Base-by-base conservation (phyloP, 192 early-diverging fungal genomes). In the Gamsiella multidivaricata region DNA sequence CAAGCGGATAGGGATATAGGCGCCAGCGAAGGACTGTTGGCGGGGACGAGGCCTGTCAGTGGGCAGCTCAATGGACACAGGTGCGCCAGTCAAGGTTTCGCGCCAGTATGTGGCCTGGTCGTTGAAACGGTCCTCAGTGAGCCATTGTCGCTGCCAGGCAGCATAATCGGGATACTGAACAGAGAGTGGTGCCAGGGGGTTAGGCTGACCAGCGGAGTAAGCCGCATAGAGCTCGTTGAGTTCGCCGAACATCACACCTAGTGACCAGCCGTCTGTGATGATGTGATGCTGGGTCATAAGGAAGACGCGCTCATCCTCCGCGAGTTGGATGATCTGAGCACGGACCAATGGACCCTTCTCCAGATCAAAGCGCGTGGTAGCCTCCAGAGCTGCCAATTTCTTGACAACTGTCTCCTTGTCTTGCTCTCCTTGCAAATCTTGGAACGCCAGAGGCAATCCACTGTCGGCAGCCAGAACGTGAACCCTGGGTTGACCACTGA, bases 161-260 rank as follows among this genome's bases (percentile, higher is more conserved):
- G 54, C 54, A 36, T 55, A 55, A 36, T 55, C 54, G 3, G 54
- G 54, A 36, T 55, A 55, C 54, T 55, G 54, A 32, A 55, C 36
- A 4, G 10, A 14, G 15, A 55, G 22, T 25, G 54, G 54, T n/a
- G 29, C 2, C 17, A 55, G 17, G 14, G 54, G 54, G 32, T 36
- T 34, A 5, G 54, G 22, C 17, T 36, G 8, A 2, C 54, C 54
- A 36, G 3, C 3, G 32, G 17, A 55, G 33, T 36, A 55, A n/a
- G 54, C 54, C 2, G 54, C 36, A 18, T 55, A 55, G 54, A 55
- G 54, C 31, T 36, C 18, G 32, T 17, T 36, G 31, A 55, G 32
- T 17, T 55, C 54, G 3, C 33, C 10, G 3, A 32, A 20, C 28
- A 55, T 12, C 11, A 55, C 2, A 33, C 54, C 54, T 2, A 55